These are phyloP conservation scores for Ambrosiella xylebori DNA, from an alignment of 2,329 filamentous ascomycete species.

Conservation along the genomic window DNA sequence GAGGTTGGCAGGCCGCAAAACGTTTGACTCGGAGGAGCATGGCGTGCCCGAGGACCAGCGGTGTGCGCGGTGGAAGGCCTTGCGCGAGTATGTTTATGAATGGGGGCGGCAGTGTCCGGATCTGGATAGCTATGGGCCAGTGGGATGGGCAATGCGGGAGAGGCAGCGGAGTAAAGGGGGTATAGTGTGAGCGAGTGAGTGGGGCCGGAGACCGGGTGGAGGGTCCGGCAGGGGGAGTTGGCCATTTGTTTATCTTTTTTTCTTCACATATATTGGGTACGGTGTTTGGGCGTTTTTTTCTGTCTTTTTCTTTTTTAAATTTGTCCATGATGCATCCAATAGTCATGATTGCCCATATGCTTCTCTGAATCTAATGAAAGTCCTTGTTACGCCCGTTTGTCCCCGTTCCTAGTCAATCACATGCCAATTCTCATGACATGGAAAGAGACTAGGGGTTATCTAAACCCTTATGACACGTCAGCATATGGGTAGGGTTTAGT, in stretches of 20 bases:
- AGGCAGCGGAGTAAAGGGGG: constrained; percentile 18
- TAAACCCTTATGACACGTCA: too few species aligned
- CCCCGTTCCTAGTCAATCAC: too few species aligned
- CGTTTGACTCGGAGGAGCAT: constrained; percentile 32
- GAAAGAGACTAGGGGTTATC: too few species aligned
- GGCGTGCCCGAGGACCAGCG: constrained; percentile 25
- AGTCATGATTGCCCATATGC: too few species aligned
- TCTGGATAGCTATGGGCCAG: constrained; percentile 38
- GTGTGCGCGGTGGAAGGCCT: constrained; percentile 60
- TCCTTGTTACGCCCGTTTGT: not conserved
- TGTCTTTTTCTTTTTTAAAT: not conserved
- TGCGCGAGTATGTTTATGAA: constrained; percentile 68
- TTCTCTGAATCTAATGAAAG: not conserved
- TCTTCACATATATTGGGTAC: not conserved
- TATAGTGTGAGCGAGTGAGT: not conserved
- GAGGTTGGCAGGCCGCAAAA: constrained; percentile 51
- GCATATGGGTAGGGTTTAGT: too few species aligned
- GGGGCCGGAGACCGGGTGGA: not conserved
- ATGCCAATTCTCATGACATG: too few species aligned
- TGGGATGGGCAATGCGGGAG: constrained; percentile 51
- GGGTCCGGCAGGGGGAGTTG: too few species aligned
- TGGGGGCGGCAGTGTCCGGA: constrained; percentile 80
- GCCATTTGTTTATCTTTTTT: too few species aligned
- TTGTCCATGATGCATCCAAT: not conserved
- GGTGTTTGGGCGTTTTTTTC: not conserved